These are phyloP conservation scores for Fusarium algeriense DNA, from an alignment of 2,329 filamentous ascomycete species.

Conservation along the genomic window DNA sequence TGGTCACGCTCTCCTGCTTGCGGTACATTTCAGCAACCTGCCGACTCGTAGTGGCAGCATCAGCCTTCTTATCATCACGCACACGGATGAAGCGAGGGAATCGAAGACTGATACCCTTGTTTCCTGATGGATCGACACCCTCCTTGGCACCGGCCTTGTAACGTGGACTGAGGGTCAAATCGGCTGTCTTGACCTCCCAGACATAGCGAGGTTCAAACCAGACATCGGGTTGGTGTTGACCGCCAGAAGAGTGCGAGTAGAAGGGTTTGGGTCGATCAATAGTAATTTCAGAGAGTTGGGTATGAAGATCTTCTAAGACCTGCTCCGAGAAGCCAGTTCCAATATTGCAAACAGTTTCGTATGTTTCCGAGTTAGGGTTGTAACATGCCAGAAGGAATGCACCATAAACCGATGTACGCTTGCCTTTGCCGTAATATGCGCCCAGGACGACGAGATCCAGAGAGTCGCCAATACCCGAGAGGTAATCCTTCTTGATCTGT, in stretches of 20 bases:
- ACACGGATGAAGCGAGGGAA: slow-evolving; percentile 95
- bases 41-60: slow-evolving; percentile 84
- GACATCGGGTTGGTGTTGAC: slow-evolving; percentile 95
- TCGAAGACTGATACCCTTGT: slow-evolving; percentile 85
- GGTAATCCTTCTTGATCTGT: slow-evolving; percentile 97
- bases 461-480: slow-evolving; percentile 92
- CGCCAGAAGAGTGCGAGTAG: slow-evolving; percentile 85
- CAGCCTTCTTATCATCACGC: slow-evolving; percentile 95
- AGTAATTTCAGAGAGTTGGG: slow-evolving; percentile 77
- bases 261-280: slow-evolving; percentile 96
- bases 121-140: slow-evolving; percentile 77
- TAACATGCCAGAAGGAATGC: slow-evolving; percentile 96
- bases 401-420: slow-evolving; percentile 94
- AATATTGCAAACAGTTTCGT: slow-evolving; percentile 98
- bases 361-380: slow-evolving; percentile 82
- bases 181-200: slow-evolving; percentile 98
- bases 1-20: slow-evolving; percentile 90
- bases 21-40: slow-evolving; percentile 98
- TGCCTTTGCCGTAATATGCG: slow-evolving; percentile 93
- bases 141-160: slow-evolving; percentile 93
- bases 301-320: slow-evolving; percentile 89
- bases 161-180: slow-evolving; percentile 89
- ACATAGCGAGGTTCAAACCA: slow-evolving; percentile 97
- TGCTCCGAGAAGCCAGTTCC: slow-evolving; percentile 96
- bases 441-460: slow-evolving; percentile 96